phyloP scores from a whole-genome alignment of 306 rosid species.

The Quercus robur region DNA sequence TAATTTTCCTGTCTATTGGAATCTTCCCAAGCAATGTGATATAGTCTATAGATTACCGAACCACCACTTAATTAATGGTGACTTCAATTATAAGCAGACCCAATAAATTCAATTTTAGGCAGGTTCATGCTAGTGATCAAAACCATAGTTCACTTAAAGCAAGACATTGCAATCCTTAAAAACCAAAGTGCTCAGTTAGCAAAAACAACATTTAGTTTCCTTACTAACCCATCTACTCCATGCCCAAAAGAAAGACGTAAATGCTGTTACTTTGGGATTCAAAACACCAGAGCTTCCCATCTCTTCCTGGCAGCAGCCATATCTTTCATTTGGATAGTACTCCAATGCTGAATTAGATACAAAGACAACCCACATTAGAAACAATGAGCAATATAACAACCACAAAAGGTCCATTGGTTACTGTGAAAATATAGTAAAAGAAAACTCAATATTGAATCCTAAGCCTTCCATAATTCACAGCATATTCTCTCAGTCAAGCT shows the following conservation, averaged over 20 bases:
- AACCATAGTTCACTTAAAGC: not conserved
- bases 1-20: not conserved
- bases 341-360: slow-evolving; percentile 24
- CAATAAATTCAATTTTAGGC: not conserved
- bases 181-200: not conserved
- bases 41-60: not conserved
- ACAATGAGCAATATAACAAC: not conserved
- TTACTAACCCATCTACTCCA: not conserved
- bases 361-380: slow-evolving; percentile 11
- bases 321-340: slow-evolving; percentile 59
- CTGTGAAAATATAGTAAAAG: not conserved
- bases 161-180: not conserved
- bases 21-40: not conserved
- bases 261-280: not conserved
- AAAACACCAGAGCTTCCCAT: slow-evolving; percentile 92
- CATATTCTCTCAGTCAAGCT: not conserved
- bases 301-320: slow-evolving; percentile 91
- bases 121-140: not conserved
- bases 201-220: not conserved
- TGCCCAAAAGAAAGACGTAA: not conserved
- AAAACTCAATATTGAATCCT: not conserved
- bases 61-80: not conserved
- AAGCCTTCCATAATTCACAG: not conserved
- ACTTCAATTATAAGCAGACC: not conserved
- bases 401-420: not conserved